Evolutionary conservation across 1,284 basidiomycete species (phyloP), one percentile per base, ranked within the genome.

Genomic region (Erythrobasidium hasegawianum): DNA sequence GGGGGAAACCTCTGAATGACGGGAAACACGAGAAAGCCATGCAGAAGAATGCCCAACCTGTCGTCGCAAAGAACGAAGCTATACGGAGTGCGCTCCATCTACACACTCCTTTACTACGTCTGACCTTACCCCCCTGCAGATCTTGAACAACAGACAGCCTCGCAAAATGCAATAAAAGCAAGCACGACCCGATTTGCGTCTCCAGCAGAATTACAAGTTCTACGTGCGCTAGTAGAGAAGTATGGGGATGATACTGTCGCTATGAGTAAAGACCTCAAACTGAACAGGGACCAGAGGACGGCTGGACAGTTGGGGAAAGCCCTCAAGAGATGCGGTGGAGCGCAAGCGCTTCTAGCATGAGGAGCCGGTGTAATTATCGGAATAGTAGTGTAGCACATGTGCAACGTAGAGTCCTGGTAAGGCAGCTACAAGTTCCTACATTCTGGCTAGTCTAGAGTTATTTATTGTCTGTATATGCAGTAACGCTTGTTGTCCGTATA

Each of bases 281-380:
- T 88, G 69, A 97, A 98, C 75, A 79, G 84, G 22, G 87, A 86
- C 78, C 95, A 97, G 79, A 86, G 87, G 76, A 97, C 93, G 2
- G 82, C 81, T 40, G 94, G 91, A 16, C 86, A 94, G 79, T 79
- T 98, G 74, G 82, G 76, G 73, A 74, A 81, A 49, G 68, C 71
- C 1, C 40, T 67, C 9, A 41, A 38, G 24, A 39, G 64, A 55
- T 45, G 20, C 33, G 64, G 64, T 10, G 62, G 62, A 11, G 33
- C 33, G 33, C 33, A 33, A 11, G 33, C 33, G 4, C 33, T n/a
- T 4, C 22, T 47, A 5, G 22, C 45, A 16, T 33, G 11, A 11
- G n/a, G n/a, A n/a, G n/a, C n/a, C n/a, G n/a, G n/a, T n/a, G n/a
- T n/a, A n/a, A n/a, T n/a, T n/a, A n/a, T n/a, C n/a, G n/a, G n/a